Conservation (phyloP, 2,329 filamentous ascomycete genomes). For the Mariannaea sp. region DNA sequence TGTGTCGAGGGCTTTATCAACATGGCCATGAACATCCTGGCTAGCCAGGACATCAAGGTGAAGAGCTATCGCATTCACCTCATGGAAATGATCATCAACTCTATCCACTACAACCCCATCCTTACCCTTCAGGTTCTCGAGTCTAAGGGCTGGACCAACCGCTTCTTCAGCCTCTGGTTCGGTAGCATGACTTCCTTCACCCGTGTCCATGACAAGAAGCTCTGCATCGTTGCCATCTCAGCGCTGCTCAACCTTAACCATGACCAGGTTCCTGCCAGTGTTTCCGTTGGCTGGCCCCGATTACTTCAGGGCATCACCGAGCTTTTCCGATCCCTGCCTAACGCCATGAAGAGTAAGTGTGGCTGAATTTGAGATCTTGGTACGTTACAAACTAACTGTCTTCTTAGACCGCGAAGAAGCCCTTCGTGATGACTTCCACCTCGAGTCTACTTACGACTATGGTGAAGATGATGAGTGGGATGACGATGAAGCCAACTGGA, state of each 20-base stretch:
- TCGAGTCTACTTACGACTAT: constrained; percentile 66
- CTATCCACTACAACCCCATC: constrained; percentile 94
- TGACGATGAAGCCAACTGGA: constrained; percentile 82
- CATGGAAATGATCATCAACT: constrained; percentile 99
- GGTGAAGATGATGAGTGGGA: constrained; percentile 81
- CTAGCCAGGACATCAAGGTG: constrained; percentile 76
- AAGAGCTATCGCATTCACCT: constrained; percentile 95
- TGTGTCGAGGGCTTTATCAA: constrained; percentile 87
- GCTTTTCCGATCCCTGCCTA: constrained; percentile 88
- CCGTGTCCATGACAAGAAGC: constrained; percentile 97
- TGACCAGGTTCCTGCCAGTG: constrained; percentile 85
- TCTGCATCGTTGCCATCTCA: constrained; percentile 93
- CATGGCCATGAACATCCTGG: constrained; percentile 84
- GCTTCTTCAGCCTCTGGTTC: constrained; percentile 99
- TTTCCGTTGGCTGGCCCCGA: constrained; percentile 93
- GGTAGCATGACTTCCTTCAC: constrained; percentile 92
- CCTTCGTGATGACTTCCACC: constrained; percentile 82
- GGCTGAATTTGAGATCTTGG: too few relatives aligned
- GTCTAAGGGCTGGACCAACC: constrained; percentile 91
- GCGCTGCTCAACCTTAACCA: constrained; percentile 79
- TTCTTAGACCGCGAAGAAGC: constrained; percentile 83
- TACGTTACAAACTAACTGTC: constrained; percentile 33
- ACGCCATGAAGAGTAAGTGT: constrained; percentile 78
- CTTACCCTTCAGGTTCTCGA: constrained; percentile 88
- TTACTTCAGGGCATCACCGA: constrained; percentile 85